These are phyloP conservation scores for Metschnikowia lochheadii DNA, from an alignment of 805 yeast species.

Conservation along the genomic window DNA sequence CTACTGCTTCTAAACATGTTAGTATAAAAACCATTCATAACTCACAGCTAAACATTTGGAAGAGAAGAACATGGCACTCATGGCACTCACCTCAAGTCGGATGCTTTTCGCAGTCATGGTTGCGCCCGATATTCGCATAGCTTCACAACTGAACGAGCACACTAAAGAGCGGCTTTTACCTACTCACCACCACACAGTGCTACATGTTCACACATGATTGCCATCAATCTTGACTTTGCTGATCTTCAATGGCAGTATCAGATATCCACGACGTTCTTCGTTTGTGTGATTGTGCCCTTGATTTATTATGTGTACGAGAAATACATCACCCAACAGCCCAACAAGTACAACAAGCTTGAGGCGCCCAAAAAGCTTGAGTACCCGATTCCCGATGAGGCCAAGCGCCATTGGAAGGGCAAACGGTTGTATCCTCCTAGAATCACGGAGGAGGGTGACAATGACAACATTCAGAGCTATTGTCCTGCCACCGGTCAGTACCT, in stretches of 20 bases:
- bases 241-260: slow-evolving; percentile 45
- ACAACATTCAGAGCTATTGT: slow-evolving; percentile 76
- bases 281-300: slow-evolving; percentile 35
- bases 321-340: slow-evolving; percentile 36
- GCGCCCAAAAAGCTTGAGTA: slow-evolving; percentile 47
- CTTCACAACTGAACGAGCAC: neutral
- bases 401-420: slow-evolving; percentile 90
- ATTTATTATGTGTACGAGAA: slow-evolving; percentile 32
- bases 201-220: slow-evolving; percentile 28
- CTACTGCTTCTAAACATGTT: neutral
- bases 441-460: slow-evolving; percentile 57
- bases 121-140: slow-evolving; percentile 2
- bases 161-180: neutral
- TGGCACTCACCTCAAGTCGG: neutral
- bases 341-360: slow-evolving; percentile 40
- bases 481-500: slow-evolving; percentile 94
- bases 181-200: neutral
- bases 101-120: slow-evolving; percentile 1
- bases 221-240: slow-evolving; percentile 37
- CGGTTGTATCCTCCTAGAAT: slow-evolving; percentile 58
- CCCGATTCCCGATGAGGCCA: slow-evolving; percentile 69
- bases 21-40: neutral
- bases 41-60: neutral
- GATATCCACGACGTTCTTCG: slow-evolving; percentile 41
- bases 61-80: neutral